Conservation (phyloP, 2,329 filamentous ascomycete genomes). For the Cercospora citrullina region DNA sequence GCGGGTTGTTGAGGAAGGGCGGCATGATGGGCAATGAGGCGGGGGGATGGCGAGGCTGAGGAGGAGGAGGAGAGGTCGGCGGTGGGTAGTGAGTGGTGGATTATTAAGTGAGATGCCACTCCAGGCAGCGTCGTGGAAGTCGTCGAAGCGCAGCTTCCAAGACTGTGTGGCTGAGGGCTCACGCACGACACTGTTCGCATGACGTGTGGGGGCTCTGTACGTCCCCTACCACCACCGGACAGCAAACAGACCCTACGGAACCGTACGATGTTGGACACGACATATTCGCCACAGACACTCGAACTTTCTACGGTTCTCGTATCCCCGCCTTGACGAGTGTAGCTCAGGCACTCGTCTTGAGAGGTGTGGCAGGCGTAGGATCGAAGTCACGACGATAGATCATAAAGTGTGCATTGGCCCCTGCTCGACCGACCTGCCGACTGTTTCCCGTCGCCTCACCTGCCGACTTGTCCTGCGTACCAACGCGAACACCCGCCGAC, state of each 20-base stretch:
- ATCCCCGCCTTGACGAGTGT: neutral
- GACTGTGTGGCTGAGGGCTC: neutral
- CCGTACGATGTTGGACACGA: neutral
- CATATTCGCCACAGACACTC: neutral
- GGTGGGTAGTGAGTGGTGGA: neutral
- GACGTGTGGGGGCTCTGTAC: neutral
- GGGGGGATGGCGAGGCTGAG: neutral
- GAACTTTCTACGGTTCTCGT: neutral
- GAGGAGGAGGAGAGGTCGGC: neutral
- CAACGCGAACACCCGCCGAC: neutral
- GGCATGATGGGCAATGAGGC: slow-evolving; percentile 41
- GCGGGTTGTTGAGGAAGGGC: slow-evolving; percentile 53
- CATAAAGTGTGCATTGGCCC: neutral
- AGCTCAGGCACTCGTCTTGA: neutral
- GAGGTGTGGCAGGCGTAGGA: neutral
- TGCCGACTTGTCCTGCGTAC: neutral
- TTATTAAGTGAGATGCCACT: neutral
- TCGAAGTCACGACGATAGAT: neutral
- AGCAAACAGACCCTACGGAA: neutral
- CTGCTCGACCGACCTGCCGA: neutral
- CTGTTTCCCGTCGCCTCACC: neutral
- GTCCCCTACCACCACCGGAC: neutral
- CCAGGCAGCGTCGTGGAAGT: neutral
- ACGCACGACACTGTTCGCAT: neutral
- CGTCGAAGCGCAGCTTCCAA: neutral